Conservation (phyloP, 1,284 basidiomycete genomes). For the Boletellus sp. region DNA sequence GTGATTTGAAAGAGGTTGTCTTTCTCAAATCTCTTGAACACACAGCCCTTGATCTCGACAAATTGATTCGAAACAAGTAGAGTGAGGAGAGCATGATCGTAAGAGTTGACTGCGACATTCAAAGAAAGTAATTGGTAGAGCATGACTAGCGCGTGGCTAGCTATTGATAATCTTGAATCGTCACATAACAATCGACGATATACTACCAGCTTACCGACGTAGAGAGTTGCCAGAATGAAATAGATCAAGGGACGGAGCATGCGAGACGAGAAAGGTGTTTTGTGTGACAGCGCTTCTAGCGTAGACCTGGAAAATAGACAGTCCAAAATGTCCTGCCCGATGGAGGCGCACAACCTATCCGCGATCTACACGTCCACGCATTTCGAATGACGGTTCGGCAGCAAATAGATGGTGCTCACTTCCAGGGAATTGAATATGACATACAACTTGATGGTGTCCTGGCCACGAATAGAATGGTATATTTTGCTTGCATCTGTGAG, state of each 20-base stretch:
- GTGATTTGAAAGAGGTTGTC: slow-evolving; percentile 99
- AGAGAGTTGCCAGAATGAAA: slow-evolving; percentile 80
- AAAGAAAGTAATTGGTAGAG: slow-evolving; percentile 94
- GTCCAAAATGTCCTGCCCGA: slow-evolving; percentile 97
- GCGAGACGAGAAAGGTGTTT: slow-evolving; percentile 54
- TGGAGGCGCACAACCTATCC: slow-evolving; percentile 92
- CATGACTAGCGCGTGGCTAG: slow-evolving; percentile 90
- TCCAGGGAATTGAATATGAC: slow-evolving; percentile 99
- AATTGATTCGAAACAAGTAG: slow-evolving; percentile 97
- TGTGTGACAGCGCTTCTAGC: slow-evolving; percentile 69
- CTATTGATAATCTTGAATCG: slow-evolving; percentile 40
- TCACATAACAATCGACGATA: not conserved
- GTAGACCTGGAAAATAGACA: slow-evolving; percentile 94
- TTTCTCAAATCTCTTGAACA: slow-evolving; percentile 99
- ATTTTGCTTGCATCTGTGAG: slow-evolving; percentile 97
- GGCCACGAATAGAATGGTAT: slow-evolving; percentile 97
- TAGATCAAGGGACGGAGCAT: slow-evolving; percentile 80
- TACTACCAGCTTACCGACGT: slow-evolving; percentile 62
- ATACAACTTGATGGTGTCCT: slow-evolving; percentile 98
- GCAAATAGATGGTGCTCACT: slow-evolving; percentile 43
- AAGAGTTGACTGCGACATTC: slow-evolving; percentile 98
- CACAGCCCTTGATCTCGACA: slow-evolving; percentile 98
- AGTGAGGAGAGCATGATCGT: slow-evolving; percentile 93
- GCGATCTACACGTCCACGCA: slow-evolving; percentile 64
- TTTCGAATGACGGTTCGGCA: not conserved